Base-by-base conservation (phyloP, 352 stramenopile species). In the Phytopythium vexans region DNA sequence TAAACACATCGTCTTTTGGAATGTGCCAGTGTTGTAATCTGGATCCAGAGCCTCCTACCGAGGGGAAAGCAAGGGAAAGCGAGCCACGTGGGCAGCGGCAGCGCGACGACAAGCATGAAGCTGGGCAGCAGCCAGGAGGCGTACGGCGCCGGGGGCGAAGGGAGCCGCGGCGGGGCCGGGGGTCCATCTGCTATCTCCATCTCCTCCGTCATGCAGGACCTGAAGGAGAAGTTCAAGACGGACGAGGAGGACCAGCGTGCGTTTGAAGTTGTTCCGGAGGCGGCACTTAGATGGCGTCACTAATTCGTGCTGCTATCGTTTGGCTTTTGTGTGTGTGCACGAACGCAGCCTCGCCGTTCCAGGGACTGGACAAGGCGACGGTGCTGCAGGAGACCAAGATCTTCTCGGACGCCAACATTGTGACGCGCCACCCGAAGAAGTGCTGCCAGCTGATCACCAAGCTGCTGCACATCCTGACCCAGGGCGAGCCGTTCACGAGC, bases 391-490 rank as follows among this genome's bases (percentile, higher is more conserved):
- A 99, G 68, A 97, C 89, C 54, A 96, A 98, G 60, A 98, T 98
- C 59, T 99, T 99, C 75, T 97, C 98, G 58, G 96, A 99, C 71
- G 89, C 96, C 12, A 95, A 94, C 21, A 96, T 95, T 33, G 97
- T 99, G 32, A 98, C 92, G 50, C 88, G 97, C 63, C 92, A 98
- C 62, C 97, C 97, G 8, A 95, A 96, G 48, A 98, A 98, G 68
- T 99, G 97, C 82, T 99, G 96, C 64, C 95, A 98, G 68, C 88
- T 99, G 49, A 99, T 99, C 77, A 98, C 97, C 15, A 98, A 99
- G 74, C 71, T 99, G 49, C 86, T 99, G 52, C 96, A 99, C 65
- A 89, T 99, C 31, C 78, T 99, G 47, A 98, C 97, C 33, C 96
- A 98, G 58, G 97, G 97, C 12, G 96, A 99, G 61, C 97, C 92